Conservation (phyloP, 208 protist species). For the Leishmania gerbilli region DNA sequence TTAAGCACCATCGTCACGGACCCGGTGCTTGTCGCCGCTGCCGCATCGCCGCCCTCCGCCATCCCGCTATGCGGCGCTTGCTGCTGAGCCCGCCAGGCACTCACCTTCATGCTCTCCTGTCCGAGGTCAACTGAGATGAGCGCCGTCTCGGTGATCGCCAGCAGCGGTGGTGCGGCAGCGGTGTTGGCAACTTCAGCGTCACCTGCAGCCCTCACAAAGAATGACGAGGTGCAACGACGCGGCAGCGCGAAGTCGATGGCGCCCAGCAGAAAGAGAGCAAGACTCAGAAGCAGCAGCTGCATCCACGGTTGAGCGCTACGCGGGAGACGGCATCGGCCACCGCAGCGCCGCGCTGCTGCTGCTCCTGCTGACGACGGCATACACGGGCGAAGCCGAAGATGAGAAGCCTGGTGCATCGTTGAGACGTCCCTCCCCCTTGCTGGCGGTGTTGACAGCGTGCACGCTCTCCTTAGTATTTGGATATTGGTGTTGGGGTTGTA, state of each 20-base stretch:
- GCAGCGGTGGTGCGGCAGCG: constrained; percentile 4
- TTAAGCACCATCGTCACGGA: constrained; percentile 90
- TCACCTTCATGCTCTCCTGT: constrained; percentile 31
- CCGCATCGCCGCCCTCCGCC: not conserved
- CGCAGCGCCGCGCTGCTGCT: too few relatives aligned
- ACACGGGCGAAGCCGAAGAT: not conserved
- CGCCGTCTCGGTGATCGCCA: constrained; percentile 35
- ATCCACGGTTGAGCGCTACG: not conserved
- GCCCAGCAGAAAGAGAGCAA: not conserved
- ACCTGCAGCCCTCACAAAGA: not conserved
- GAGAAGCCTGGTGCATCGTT: not conserved
- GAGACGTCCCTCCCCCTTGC: not conserved
- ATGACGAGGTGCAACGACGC: not conserved
- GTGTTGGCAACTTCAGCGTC: not conserved
- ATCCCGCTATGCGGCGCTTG: constrained; percentile 17
- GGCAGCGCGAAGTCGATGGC: not conserved
- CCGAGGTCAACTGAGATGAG: constrained; percentile 73
- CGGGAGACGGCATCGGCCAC: not conserved
- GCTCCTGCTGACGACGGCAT: not conserved
- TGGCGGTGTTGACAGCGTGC: not conserved
- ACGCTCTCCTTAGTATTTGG: not conserved
- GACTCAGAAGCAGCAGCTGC: not conserved
- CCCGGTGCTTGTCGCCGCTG: constrained; percentile 9
- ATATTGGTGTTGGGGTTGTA: not conserved
- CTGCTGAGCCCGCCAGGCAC: constrained; percentile 21